These are phyloP conservation scores for Elaeis oleifera DNA, from an alignment of 202 grass and related monocot species.

Conservation along the genomic window DNA sequence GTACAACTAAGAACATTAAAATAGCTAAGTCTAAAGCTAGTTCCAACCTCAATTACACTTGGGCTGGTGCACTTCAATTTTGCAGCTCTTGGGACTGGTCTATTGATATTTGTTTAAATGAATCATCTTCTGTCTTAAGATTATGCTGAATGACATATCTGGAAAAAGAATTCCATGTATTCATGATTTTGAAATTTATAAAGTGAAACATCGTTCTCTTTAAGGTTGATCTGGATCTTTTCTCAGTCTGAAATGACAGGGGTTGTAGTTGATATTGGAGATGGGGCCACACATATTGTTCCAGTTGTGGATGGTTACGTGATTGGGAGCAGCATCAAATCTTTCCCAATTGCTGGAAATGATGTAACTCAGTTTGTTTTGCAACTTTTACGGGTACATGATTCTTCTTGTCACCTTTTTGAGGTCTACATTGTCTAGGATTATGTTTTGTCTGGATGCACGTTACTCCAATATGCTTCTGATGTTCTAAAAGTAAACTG, in stretches of 20 bases:
- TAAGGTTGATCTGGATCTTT: slow-evolving; percentile 48
- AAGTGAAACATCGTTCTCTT: slow-evolving; percentile 8
- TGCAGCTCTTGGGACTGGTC: too few relatives aligned
- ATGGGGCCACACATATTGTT: slow-evolving; percentile 77
- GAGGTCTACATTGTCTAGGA: not conserved
- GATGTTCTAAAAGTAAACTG: not conserved
- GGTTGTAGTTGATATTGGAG: slow-evolving; percentile 94
- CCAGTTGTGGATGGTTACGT: slow-evolving; percentile 98
- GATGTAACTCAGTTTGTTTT: slow-evolving; percentile 74
- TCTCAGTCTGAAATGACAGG: slow-evolving; percentile 99
- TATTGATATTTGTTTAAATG: too few relatives aligned
- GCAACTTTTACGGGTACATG: slow-evolving; percentile 74
- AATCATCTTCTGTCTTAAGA: too few relatives aligned
- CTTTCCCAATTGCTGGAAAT: slow-evolving; percentile 76
- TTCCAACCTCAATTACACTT: too few relatives aligned
- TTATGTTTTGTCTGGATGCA: not conserved
- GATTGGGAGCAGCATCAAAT: slow-evolving; percentile 97
- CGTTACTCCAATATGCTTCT: not conserved
- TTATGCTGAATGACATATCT: too few relatives aligned
- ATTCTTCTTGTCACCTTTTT: slow-evolving; percentile 1
- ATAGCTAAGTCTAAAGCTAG: too few relatives aligned
- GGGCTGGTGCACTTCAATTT: too few relatives aligned
- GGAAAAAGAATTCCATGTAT: too few relatives aligned
- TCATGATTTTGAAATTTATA: not conserved
- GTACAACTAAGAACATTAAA: too few relatives aligned